Evolutionary conservation across 805 yeast species (phyloP).

Genomic region (Sugiyamaella boreocaroliniensis): DNA sequence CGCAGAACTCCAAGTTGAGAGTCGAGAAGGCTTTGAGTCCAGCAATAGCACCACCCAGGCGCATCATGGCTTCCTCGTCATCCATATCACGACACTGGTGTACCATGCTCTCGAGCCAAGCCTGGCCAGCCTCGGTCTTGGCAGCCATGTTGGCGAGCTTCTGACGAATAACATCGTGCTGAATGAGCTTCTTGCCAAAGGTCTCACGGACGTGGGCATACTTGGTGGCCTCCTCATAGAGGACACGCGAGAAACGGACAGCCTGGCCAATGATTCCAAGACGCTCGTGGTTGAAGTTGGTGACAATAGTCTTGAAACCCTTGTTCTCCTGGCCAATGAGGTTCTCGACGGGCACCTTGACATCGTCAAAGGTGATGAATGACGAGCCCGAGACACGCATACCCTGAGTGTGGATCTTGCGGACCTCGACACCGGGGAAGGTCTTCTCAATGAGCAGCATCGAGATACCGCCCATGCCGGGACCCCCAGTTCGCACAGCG

Average conservation of each 20-base stretch:
- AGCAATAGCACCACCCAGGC: constrained; percentile 39
- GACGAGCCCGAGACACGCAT: constrained; percentile 38
- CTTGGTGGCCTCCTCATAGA: constrained; percentile 34
- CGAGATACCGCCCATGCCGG: constrained; percentile 36
- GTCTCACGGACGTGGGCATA: constrained; percentile 39
- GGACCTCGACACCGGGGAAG: constrained; percentile 32
- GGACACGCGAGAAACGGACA: constrained; percentile 32
- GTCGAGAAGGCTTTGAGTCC: constrained; percentile 37
- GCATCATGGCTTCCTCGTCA: constrained; percentile 31
- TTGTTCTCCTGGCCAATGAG: constrained; percentile 35
- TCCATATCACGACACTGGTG: constrained; percentile 29
- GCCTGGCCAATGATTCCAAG: constrained; percentile 37
- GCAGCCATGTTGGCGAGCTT: constrained; percentile 38
- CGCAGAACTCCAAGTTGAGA: constrained; percentile 37
- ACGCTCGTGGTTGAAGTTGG: constrained; percentile 41
- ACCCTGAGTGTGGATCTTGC: constrained; percentile 37
- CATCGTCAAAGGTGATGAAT: constrained; percentile 37
- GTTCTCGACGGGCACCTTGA: constrained; percentile 38
- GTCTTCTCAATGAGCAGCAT: constrained; percentile 34
- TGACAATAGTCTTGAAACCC: constrained; percentile 38
- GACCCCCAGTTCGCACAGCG: constrained; percentile 40
- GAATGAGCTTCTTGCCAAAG: constrained; percentile 35
- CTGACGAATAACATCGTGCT: constrained; percentile 38
- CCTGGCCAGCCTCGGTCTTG: constrained; percentile 36
- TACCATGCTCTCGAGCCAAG: constrained; percentile 34